Evolutionary conservation across 768 basidiomycete genomes (phyloP).

Genomic region (Udeniomyces megalosporus): DNA sequence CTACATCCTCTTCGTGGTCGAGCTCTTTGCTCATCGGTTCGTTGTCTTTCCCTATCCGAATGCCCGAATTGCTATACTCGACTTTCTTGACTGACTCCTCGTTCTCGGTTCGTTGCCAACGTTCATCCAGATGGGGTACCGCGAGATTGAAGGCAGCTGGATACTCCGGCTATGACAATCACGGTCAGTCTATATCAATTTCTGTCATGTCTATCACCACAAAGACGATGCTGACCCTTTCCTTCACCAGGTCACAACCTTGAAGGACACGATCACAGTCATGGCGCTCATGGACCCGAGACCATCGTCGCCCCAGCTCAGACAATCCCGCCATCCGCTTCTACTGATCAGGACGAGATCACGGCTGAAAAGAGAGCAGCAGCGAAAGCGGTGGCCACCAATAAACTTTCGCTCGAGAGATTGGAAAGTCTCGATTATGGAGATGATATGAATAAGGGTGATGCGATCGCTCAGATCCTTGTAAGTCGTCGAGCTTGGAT

Average conservation of each 20-base stretch:
- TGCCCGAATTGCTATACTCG: no score
- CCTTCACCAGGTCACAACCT: no score
- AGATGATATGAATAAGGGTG: not conserved
- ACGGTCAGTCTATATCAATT: no score
- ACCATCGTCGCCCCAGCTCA: not conserved
- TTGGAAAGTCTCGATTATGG: not conserved
- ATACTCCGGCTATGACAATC: slow-evolving; percentile 1
- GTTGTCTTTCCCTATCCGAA: not conserved
- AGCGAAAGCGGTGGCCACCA: not conserved
- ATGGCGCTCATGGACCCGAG: slow-evolving; percentile 9
- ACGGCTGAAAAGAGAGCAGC: not conserved
- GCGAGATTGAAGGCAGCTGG: slow-evolving; percentile 11
- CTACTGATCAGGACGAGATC: not conserved
- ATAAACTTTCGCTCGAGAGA: not conserved
- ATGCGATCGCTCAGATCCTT: not conserved
- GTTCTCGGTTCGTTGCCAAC: not conserved
- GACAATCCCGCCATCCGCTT: not conserved
- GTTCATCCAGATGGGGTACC: not conserved
- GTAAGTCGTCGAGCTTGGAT: not conserved
- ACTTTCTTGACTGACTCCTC: not conserved
- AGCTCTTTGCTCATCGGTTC: slow-evolving; percentile 5
- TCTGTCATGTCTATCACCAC: no score
- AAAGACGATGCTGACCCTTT: no score
- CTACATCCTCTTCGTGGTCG: slow-evolving; percentile 7
- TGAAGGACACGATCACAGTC: not conserved